These are phyloP conservation scores for Fonticula alba DNA, from an alignment of 78 protist species.

Conservation along the genomic window DNA sequence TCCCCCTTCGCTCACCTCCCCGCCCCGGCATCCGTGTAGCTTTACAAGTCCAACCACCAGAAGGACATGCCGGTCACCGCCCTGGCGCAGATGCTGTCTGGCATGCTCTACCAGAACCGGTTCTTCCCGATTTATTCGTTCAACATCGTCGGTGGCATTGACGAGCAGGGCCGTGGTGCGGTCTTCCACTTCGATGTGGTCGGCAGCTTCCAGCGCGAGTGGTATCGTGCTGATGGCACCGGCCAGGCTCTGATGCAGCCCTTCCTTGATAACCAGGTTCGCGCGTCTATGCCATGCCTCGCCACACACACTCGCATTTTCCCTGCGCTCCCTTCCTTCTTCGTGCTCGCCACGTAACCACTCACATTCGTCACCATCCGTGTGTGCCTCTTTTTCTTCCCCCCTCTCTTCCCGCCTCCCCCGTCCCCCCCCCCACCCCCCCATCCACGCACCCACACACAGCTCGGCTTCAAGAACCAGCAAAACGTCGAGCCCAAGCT, in stretches of 20 bases:
- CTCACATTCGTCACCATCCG: background rate
- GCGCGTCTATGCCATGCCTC: background rate
- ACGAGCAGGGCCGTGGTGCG: conserved; percentile 64
- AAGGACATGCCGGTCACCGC: conserved; percentile 49
- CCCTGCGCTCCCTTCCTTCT: background rate
- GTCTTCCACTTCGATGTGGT: conserved; percentile 86
- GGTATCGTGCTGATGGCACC: conserved; percentile 61
- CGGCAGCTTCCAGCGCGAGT: conserved; percentile 64
- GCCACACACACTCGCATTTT: background rate
- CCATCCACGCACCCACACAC: no score
- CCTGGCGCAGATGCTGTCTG: conserved; percentile 70
- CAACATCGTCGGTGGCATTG: conserved; percentile 78
- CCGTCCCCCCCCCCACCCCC: no score
- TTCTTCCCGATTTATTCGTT: conserved; percentile 94
- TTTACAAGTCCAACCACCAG: conserved; percentile 43
- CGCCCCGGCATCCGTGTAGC: background rate
- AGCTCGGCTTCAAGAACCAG: conserved; percentile 3
- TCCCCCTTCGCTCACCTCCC: background rate
- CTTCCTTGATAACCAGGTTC: conserved; percentile 73
- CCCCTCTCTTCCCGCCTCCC: background rate
- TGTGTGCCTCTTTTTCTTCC: background rate
- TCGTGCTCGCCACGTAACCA: no score
- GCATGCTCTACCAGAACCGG: conserved; percentile 78
- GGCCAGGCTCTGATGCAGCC: conserved; percentile 77
- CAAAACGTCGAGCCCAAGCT: conserved; percentile 3